Conservation (phyloP, 495 filamentous ascomycete genomes). For the Ascobolus immersus region DNA sequence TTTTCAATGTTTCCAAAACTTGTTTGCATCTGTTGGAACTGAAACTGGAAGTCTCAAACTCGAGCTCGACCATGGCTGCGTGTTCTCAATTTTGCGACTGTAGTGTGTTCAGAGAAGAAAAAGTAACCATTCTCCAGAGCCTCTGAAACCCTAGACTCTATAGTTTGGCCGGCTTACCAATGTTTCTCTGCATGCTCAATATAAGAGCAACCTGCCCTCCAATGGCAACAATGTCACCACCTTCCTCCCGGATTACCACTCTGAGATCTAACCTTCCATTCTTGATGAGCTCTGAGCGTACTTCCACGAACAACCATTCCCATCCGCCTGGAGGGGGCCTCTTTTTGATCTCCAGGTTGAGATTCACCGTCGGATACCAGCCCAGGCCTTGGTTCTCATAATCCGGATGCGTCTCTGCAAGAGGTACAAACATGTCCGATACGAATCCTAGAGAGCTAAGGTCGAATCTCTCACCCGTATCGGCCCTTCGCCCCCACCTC, state of each 20-base stretch:
- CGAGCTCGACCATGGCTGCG: too few relatives aligned
- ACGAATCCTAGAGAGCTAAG: too few relatives aligned
- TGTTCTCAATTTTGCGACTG: too few relatives aligned
- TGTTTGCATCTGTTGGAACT: too few relatives aligned
- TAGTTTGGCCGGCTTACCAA: background rate
- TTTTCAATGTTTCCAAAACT: too few relatives aligned
- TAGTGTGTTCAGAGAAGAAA: too few relatives aligned
- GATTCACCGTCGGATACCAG: constrained; percentile 59
- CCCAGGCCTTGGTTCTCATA: constrained; percentile 15
- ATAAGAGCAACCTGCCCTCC: constrained; percentile 37
- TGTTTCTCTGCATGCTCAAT: constrained; percentile 28
- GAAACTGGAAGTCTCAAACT: too few relatives aligned
- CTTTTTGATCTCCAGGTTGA: constrained; percentile 45
- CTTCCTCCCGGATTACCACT: constrained; percentile 31
- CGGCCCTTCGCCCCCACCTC: too few relatives aligned
- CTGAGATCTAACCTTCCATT: constrained; percentile 42
- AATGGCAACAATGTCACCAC: constrained; percentile 33
- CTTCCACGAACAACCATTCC: constrained; percentile 38
- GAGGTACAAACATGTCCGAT: constrained; percentile 6
- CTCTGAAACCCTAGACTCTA: too few relatives aligned
- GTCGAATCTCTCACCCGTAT: too few relatives aligned
- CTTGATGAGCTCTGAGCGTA: constrained; percentile 30
- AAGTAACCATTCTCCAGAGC: too few relatives aligned
- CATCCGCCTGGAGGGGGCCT: constrained; percentile 30
- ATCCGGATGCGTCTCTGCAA: constrained; percentile 12